These are phyloP conservation scores for Linum trigynum DNA, from an alignment of 345 rosid species.

Conservation along the genomic window DNA sequence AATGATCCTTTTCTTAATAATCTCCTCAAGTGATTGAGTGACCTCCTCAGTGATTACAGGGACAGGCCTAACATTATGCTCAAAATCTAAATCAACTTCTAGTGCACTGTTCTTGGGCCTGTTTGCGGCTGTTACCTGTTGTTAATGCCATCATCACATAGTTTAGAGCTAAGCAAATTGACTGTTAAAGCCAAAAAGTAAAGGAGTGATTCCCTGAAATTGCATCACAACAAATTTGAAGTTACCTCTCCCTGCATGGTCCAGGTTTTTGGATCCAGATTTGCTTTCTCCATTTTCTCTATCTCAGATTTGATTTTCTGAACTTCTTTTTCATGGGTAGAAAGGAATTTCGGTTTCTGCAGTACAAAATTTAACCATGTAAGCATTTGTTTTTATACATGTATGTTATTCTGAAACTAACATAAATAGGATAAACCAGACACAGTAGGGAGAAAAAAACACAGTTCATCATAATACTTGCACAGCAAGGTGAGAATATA, in stretches of 20 bases:
- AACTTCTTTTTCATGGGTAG: slow-evolving; percentile 72
- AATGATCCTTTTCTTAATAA: slow-evolving; percentile 61
- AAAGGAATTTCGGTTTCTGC: slow-evolving; percentile 47
- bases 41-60: slow-evolving; percentile 94
- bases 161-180: background rate
- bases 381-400: background rate
- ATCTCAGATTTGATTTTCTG: slow-evolving; percentile 51
- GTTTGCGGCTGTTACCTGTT: slow-evolving; percentile 71
- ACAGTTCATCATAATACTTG: background rate
- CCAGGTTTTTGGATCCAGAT: slow-evolving; percentile 85
- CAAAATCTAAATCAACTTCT: slow-evolving; percentile 94
- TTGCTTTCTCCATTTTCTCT: slow-evolving; percentile 72
- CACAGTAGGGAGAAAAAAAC: no score
- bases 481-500: background rate
- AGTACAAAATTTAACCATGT: slow-evolving; percentile 5
- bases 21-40: slow-evolving; percentile 74
- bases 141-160: slow-evolving; percentile 5
- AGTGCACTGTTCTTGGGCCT: slow-evolving; percentile 93
- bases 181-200: background rate
- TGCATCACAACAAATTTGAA: background rate
- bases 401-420: background rate
- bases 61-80: slow-evolving; percentile 87
- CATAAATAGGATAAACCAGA: background rate
- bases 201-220: background rate
- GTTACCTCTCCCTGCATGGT: slow-evolving; percentile 98